Percentiles rank a stretch among this genome's conserved stretches.
phyloP scores from a whole-genome alignment of 2,329 filamentous ascomycete species.

The Aspergillus tubingensis region DNA sequence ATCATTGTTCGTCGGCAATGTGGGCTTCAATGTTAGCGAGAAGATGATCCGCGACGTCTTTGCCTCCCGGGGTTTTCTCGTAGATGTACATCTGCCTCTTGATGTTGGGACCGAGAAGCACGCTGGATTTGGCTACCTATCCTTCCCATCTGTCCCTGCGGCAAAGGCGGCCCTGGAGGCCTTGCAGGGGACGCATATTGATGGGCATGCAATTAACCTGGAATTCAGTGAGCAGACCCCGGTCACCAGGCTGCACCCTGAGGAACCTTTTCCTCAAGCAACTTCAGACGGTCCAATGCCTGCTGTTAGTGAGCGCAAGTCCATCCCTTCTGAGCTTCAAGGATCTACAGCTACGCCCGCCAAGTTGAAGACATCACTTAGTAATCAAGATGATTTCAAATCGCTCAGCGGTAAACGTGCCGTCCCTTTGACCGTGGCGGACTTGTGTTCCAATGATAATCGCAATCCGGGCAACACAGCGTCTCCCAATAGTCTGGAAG shows the following conservation, averaged over 20 bases:
- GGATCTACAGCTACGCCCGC: neutral
- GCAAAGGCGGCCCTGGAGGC: slow-evolving; percentile 40
- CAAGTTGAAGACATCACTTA: neutral
- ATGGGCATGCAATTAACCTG: slow-evolving; percentile 44
- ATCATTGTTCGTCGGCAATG: slow-evolving; percentile 43
- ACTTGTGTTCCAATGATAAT: slow-evolving; percentile 14
- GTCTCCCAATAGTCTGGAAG: neutral
- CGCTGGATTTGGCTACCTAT: slow-evolving; percentile 44
- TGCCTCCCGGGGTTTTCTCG: slow-evolving; percentile 39
- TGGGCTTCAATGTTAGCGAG: slow-evolving; percentile 42
- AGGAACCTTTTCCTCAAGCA: neutral
- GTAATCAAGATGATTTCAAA: neutral
- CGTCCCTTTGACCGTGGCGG: slow-evolving; percentile 7
- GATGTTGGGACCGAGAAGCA: slow-evolving; percentile 38
- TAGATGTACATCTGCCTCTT: slow-evolving; percentile 37
- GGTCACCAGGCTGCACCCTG: slow-evolving; percentile 17
- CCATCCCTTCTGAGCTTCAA: slow-evolving; percentile 2
- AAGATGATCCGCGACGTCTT: slow-evolving; percentile 40
- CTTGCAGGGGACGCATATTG: slow-evolving; percentile 40
- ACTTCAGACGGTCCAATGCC: neutral
- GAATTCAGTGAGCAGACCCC: slow-evolving; percentile 38
- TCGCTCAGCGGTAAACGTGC: slow-evolving; percentile 1
- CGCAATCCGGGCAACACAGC: slow-evolving; percentile 1
- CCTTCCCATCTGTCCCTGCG: slow-evolving; percentile 37
- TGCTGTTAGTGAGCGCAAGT: neutral